phyloP scores from a whole-genome alignment of 345 rosid species.

The Boechera divaricarpa region DNA sequence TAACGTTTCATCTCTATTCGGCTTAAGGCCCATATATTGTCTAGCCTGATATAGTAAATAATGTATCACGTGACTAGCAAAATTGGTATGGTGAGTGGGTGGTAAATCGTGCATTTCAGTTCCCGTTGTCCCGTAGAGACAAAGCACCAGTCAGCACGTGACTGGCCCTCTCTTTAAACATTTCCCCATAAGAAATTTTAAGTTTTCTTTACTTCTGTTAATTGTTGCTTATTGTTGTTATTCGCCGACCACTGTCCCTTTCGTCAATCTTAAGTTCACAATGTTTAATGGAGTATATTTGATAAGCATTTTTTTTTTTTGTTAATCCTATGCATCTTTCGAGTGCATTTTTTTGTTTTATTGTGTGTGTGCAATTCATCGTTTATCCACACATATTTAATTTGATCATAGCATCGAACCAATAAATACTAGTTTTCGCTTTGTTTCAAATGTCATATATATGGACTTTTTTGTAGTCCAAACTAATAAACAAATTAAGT shows the following conservation, averaged over 20 bases:
- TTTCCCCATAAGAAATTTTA: not conserved
- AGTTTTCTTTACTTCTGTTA: too few species aligned
- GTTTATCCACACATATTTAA: not conserved
- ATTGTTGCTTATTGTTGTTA: not conserved
- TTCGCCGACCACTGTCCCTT: conserved; percentile 29
- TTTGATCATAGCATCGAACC: not conserved
- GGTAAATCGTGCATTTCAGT: conserved; percentile 33
- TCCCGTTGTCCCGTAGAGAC: conserved; percentile 17
- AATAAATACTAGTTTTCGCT: not conserved
- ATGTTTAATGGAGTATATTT: too few species aligned
- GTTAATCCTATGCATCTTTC: not conserved
- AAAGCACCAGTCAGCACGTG: conserved; percentile 24
- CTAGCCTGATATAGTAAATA: not conserved
- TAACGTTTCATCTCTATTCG: not conserved
- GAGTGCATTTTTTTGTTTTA: conserved; percentile 2
- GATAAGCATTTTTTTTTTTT: too few species aligned
- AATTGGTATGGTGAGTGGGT: not conserved
- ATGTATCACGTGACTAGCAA: conserved; percentile 29
- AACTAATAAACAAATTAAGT: too few species aligned
- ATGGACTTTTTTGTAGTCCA: too few species aligned
- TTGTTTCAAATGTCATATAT: too few species aligned
- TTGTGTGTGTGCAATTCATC: not conserved
- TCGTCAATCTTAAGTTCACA: too few species aligned
- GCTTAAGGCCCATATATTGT: conserved; percentile 6
- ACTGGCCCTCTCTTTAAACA: not conserved